These are phyloP conservation scores for Suillus ampliporus DNA, from an alignment of 768 basidiomycete species.

Conservation along the genomic window DNA sequence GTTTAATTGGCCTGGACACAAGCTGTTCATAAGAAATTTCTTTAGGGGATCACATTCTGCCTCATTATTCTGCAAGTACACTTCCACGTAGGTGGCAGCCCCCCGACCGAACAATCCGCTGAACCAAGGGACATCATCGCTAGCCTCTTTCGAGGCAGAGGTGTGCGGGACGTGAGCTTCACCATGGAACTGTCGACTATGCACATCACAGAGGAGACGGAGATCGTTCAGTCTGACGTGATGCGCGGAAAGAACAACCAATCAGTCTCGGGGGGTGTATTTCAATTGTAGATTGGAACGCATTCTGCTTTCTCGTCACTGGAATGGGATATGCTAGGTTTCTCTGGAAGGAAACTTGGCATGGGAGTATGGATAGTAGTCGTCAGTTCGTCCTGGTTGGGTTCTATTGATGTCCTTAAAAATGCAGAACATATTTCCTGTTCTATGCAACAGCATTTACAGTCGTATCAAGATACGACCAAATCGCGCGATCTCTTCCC, in stretches of 20 bases:
- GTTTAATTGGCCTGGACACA: neutral
- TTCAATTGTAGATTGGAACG: neutral
- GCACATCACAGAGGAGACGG: neutral
- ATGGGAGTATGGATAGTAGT: neutral
- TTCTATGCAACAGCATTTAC: too few relatives aligned
- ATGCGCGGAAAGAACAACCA: neutral
- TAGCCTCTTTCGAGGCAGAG: neutral
- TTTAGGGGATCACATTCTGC: neutral
- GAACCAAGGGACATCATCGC: neutral
- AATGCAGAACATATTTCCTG: too few relatives aligned
- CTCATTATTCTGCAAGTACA: neutral
- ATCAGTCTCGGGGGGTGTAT: neutral
- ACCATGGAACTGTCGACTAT: neutral
- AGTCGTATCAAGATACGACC: too few relatives aligned
- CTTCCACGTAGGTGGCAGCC: neutral
- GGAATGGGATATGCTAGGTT: neutral
- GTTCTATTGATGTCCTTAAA: neutral
- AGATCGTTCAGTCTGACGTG: neutral
- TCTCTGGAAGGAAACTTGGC: too few relatives aligned
- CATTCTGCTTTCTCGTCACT: neutral
- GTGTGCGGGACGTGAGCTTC: too few relatives aligned
- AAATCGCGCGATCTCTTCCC: too few relatives aligned
- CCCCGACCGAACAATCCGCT: neutral
- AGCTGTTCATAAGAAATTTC: neutral
- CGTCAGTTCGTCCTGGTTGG: neutral